Base-by-base conservation (phyloP, 163 green algal species). In the Scenedesmus sp. region DNA sequence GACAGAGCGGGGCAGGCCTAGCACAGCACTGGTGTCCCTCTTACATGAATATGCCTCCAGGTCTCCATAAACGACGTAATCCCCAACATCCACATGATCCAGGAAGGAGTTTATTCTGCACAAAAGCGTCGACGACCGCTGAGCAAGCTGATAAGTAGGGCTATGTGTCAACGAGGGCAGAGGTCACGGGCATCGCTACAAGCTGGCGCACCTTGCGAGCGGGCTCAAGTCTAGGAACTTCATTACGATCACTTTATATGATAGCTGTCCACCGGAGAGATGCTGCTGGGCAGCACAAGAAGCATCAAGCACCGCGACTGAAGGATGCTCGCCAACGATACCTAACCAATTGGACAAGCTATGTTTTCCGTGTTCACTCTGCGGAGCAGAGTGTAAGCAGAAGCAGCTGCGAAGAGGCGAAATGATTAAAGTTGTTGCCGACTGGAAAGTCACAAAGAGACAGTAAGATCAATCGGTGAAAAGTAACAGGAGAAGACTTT, bases 41-140 rank as follows among this genome's bases (percentile, higher is more conserved):
- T 94, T 88, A 99, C 98, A 99, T 76, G 97, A 99, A 88, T 99
- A 99, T 0, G 96, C 97, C 92, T 99, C 97, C 35, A 99, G 93
- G 79, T 98, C 94, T 15, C 98, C 98, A 37, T 96, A 93, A 0
- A 99, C 95, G 18, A 98, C 93, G 85, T 98, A 97, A 22, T 99
- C 97, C 3, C 98, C 98, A 4, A 98, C 95, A 88, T 99, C 97
- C 6, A 99, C 96, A 72, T 97, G 93, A 49, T 98, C 96, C 7
- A 99, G 93, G 91, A 99, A 99, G 0, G 94, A 93, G 85, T 97
- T 97, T 3, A 99, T 93, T 68, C 97, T 98, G 95, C 85, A 46
- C 30, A 49, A 56, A 56, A 68, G 18, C 65, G 35, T 35, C 5
- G 59, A 12, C 49, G 10, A 33, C 73, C 4, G 24, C 44, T 83